phyloP scores from a whole-genome alignment of 1,139 yeast genomes.

The Blastobotrys proliferans region DNA sequence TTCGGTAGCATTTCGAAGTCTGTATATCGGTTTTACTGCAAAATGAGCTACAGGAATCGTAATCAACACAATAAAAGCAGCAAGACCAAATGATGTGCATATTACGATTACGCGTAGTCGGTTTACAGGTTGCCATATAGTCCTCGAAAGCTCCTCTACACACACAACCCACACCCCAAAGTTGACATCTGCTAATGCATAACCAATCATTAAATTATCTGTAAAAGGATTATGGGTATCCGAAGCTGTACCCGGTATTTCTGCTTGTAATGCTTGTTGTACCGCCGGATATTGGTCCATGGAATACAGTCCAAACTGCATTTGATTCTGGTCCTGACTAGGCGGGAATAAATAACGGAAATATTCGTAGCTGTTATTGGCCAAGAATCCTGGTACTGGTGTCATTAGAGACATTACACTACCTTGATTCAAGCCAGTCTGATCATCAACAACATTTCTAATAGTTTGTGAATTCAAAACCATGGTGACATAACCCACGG shows the following conservation, averaged over 20 bases:
- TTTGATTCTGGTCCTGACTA: slow-evolving; percentile 5
- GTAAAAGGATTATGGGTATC: slow-evolving; percentile 44
- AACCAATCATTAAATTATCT: slow-evolving; percentile 64
- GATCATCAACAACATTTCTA: slow-evolving; percentile 47
- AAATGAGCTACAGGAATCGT: slow-evolving; percentile 81
- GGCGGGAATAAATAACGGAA: slow-evolving; percentile 34
- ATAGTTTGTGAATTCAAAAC: slow-evolving; percentile 56
- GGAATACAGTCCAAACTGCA: slow-evolving; percentile 18
- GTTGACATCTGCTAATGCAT: slow-evolving; percentile 49
- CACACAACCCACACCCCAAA: slow-evolving; percentile 70
- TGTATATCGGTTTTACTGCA: slow-evolving; percentile 80
- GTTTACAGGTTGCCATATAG: slow-evolving; percentile 60
- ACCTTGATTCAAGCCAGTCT: slow-evolving; percentile 40
- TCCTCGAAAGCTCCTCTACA: slow-evolving; percentile 58
- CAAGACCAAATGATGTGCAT: slow-evolving; percentile 77
- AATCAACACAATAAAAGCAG: slow-evolving; percentile 64
- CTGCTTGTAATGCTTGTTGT: slow-evolving; percentile 37
- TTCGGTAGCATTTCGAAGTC: slow-evolving; percentile 81
- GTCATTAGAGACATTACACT: slow-evolving; percentile 40
- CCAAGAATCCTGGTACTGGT: slow-evolving; percentile 21
- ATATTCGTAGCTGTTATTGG: slow-evolving; percentile 14
- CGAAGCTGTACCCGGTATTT: slow-evolving; percentile 49
- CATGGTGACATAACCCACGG: slow-evolving; percentile 71
- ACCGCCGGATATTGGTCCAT: slow-evolving; percentile 36
- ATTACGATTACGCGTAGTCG: slow-evolving; percentile 64